A percentile compares a stretch with the other conserved stretches of the same genome.
phyloP scores from a whole-genome alignment of 2,329 filamentous ascomycete genomes.

The Capronia americana region DNA sequence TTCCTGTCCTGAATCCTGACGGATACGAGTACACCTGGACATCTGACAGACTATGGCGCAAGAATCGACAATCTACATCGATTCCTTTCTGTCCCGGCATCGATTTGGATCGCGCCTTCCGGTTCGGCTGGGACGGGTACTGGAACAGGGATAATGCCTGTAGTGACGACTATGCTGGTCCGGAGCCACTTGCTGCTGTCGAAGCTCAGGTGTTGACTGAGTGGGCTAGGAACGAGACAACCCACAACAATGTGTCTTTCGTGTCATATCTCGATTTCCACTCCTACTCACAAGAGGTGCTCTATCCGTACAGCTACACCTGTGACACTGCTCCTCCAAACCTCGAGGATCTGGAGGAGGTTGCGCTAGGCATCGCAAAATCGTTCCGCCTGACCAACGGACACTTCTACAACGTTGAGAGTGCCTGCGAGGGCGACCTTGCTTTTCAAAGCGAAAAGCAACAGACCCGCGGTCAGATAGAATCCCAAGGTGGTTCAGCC shows the following conservation, averaged over 20 bases:
- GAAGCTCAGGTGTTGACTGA: constrained; percentile 77
- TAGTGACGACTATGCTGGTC: constrained; percentile 87
- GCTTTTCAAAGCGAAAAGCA: constrained; percentile 41
- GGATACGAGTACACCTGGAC: constrained; percentile 95
- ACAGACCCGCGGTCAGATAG: constrained; percentile 62
- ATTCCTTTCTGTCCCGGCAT: constrained; percentile 84
- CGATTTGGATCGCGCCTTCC: constrained; percentile 87
- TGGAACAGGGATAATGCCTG: constrained; percentile 77
- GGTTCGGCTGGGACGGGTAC: constrained; percentile 80
- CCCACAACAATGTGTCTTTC: constrained; percentile 73
- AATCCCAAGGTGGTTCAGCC: constrained; percentile 80
- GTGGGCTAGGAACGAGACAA: constrained; percentile 82
- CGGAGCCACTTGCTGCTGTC: constrained; percentile 79
- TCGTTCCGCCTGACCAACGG: constrained; percentile 81
- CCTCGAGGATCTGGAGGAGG: constrained; percentile 88
- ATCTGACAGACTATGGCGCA: constrained; percentile 90
- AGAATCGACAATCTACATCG: constrained; percentile 84
- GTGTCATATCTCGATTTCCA: constrained; percentile 90
- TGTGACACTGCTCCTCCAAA: constrained; percentile 80
- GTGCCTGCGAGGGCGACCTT: constrained; percentile 84
- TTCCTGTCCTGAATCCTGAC: constrained; percentile 90
- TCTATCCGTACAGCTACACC: constrained; percentile 90
- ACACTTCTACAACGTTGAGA: constrained; percentile 76
- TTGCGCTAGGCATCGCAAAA: constrained; percentile 86
- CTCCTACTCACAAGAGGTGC: constrained; percentile 91